Evolutionary conservation across 805 yeast species (phyloP).

Genomic region (Komagataella mondaviorum): DNA sequence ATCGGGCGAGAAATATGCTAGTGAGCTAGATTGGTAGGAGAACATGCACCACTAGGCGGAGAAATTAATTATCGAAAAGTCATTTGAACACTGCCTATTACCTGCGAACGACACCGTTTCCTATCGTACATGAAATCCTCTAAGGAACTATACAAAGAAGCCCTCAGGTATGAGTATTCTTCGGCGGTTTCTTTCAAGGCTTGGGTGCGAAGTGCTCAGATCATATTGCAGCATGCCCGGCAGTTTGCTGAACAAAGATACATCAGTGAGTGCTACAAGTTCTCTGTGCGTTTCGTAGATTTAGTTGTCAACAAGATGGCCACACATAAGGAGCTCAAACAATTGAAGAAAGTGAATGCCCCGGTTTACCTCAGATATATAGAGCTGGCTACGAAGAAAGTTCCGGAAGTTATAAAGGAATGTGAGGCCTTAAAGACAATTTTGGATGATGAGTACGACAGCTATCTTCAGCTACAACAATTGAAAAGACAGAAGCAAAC

Average conservation of each 20-base stretch:
- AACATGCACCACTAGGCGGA: neutral
- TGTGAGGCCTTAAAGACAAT: constrained; percentile 15
- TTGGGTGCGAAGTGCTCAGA: constrained; percentile 42
- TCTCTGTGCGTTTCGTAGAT: constrained; percentile 48
- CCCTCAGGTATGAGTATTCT: constrained; percentile 40
- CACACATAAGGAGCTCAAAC: constrained; percentile 28
- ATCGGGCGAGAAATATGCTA: neutral
- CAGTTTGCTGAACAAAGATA: constrained; percentile 28
- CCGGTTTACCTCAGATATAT: constrained; percentile 12
- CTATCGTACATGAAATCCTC: constrained; percentile 4
- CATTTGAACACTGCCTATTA: neutral
- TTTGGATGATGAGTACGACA: constrained; percentile 12
- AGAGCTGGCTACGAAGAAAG: constrained; percentile 7
- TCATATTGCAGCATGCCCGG: constrained; percentile 31
- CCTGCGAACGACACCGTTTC: neutral
- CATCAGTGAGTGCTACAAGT: constrained; percentile 35
- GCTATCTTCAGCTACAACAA: constrained; percentile 1
- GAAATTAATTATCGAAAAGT: neutral
- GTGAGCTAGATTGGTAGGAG: neutral
- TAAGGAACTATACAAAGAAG: constrained; percentile 29
- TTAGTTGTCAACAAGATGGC: constrained; percentile 33
- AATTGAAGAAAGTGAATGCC: constrained; percentile 12
- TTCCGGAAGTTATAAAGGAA: constrained; percentile 16
- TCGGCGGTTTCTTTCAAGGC: constrained; percentile 31
- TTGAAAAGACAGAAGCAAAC: constrained; percentile 3